Conservation (phyloP, 345 rosid species). For the Gossypium sturtianum region DNA sequence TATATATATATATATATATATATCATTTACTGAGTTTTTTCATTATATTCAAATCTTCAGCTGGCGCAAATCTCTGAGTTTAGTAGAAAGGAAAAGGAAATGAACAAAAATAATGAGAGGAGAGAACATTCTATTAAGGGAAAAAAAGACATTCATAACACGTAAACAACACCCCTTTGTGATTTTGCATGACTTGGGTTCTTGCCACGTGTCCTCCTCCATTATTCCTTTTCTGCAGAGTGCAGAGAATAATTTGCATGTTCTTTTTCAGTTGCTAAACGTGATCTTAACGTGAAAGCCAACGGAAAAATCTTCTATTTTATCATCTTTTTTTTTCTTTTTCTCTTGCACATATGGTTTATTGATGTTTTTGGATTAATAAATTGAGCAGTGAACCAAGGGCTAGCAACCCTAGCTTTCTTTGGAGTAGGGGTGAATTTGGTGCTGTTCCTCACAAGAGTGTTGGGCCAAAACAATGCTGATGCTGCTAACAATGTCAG, state of each 20-base stretch:
- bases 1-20: neutral
- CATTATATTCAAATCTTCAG: neutral
- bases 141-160: conserved; percentile 16
- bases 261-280: neutral
- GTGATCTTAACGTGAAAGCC: neutral
- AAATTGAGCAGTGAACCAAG: conserved; percentile 74
- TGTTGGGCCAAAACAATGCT: conserved; percentile 83
- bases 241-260: too few relatives aligned
- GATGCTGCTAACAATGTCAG: conserved; percentile 96
- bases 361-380: neutral
- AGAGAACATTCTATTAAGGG: conserved; percentile 20
- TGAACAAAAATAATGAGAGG: conserved; percentile 3
- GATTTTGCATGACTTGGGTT: conserved; percentile 19
- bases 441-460: conserved; percentile 96
- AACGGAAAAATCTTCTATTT: neutral
- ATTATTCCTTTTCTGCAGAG: neutral
- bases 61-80: too few relatives aligned
- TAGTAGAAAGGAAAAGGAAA: too few relatives aligned
- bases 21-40: neutral
- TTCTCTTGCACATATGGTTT: neutral
- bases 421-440: conserved; percentile 96
- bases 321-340: neutral
- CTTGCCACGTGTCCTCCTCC: conserved; percentile 25
- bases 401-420: conserved; percentile 93
- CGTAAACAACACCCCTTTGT: conserved; percentile 10